These are phyloP conservation scores for Penicillium expansum DNA, from an alignment of 2,329 filamentous ascomycete species.

Conservation along the genomic window DNA sequence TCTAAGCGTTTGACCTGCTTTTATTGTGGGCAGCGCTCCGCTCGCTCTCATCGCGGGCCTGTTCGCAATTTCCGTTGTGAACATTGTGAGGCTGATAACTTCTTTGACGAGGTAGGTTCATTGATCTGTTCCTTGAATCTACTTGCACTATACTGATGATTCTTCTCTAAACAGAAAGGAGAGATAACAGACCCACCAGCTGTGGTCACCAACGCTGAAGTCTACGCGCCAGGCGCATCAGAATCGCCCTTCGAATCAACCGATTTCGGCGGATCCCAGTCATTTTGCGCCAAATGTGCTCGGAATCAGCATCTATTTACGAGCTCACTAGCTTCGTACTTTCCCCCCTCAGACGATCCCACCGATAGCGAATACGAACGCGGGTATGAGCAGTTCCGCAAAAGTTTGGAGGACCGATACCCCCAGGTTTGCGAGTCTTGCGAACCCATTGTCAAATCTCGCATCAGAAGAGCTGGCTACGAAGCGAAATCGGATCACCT, in stretches of 20 bases:
- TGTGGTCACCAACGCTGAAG: slow-evolving; percentile 50
- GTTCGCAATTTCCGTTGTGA: slow-evolving; percentile 69
- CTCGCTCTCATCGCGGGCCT: slow-evolving; percentile 56
- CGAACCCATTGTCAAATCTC: slow-evolving; percentile 67
- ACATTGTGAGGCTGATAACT: slow-evolving; percentile 81
- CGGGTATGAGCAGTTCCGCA: slow-evolving; percentile 67
- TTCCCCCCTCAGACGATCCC: slow-evolving; percentile 64
- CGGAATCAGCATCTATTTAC: slow-evolving; percentile 86
- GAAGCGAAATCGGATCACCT: slow-evolving; percentile 80
- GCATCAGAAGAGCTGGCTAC: slow-evolving; percentile 70
- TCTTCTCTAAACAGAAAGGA: slow-evolving; percentile 60
- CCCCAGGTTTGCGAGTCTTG: slow-evolving; percentile 85
- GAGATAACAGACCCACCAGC: slow-evolving; percentile 85
- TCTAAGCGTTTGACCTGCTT: slow-evolving; percentile 65
- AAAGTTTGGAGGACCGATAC: slow-evolving; percentile 74
- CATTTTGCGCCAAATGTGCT: slow-evolving; percentile 74
- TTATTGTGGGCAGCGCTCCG: slow-evolving; percentile 73
- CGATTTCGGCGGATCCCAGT: slow-evolving; percentile 37
- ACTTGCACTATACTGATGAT: slow-evolving; percentile 18
- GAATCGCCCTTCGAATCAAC: slow-evolving; percentile 47
- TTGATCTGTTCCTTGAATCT: not conserved
- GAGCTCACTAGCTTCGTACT: slow-evolving; percentile 73
- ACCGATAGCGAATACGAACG: slow-evolving; percentile 67
- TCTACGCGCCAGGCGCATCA: slow-evolving; percentile 34
- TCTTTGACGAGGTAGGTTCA: slow-evolving; percentile 72